Evolutionary conservation across 441 rosid species (phyloP).

Genomic region (Corymbia citriodora): DNA sequence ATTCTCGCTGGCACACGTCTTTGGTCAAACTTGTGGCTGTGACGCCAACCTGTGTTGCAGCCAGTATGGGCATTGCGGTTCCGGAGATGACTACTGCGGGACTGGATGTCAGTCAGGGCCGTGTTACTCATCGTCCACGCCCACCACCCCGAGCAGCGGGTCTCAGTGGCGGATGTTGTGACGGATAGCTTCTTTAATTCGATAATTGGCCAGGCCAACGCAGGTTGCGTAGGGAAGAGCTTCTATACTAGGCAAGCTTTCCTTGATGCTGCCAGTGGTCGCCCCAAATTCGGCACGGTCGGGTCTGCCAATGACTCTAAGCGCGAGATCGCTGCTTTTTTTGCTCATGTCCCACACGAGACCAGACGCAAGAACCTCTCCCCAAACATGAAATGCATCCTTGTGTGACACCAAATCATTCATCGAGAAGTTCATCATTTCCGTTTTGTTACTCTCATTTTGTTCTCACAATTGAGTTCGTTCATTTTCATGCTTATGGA

Average conservation of each 20-base stretch:
- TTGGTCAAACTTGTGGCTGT: slow-evolving; percentile 30
- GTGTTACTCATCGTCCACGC: too few relatives aligned
- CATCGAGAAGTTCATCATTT: too few relatives aligned
- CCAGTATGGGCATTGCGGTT: slow-evolving; percentile 26
- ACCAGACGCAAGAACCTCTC: slow-evolving; percentile 25
- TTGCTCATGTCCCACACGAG: slow-evolving; percentile 37
- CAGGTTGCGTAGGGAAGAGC: neutral
- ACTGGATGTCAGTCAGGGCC: too few relatives aligned
- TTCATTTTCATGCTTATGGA: neutral
- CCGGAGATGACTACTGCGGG: neutral
- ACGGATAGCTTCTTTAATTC: slow-evolving; percentile 18
- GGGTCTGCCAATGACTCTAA: too few relatives aligned
- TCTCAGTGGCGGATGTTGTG: neutral
- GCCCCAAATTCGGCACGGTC: too few relatives aligned
- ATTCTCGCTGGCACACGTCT: neutral
- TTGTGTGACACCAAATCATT: too few relatives aligned
- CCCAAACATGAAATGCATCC: too few relatives aligned
- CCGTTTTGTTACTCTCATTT: too few relatives aligned
- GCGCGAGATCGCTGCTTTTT: too few relatives aligned
- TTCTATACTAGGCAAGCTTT: too few relatives aligned
- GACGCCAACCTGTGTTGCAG: slow-evolving; percentile 24
- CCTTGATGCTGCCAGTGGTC: too few relatives aligned
- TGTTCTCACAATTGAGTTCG: neutral
- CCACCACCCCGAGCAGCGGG: too few relatives aligned
- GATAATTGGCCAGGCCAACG: slow-evolving; percentile 17